Evolutionary conservation across 2,329 filamentous ascomycete genomes (phyloP).

Genomic region (Cladosporium sp.): DNA sequence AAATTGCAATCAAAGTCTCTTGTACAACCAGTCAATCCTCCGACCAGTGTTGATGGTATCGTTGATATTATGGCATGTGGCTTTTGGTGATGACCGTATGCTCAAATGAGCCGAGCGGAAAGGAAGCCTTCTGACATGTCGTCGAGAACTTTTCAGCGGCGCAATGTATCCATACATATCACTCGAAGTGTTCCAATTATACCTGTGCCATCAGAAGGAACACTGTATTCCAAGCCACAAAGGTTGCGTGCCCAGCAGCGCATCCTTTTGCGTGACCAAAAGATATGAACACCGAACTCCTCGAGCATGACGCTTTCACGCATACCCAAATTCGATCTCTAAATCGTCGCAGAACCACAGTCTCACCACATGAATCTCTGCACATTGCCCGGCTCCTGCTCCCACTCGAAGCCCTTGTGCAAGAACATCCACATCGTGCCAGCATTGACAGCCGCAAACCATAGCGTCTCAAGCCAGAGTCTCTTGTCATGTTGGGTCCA

Average conservation of each 20-base stretch:
- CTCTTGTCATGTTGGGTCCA: conserved; percentile 40
- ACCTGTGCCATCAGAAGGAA: not conserved
- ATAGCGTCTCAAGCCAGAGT: conserved; percentile 64
- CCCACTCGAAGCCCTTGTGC: conserved; percentile 67
- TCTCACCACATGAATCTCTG: conserved; percentile 83
- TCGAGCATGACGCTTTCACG: not conserved
- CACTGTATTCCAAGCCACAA: not conserved
- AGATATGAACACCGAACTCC: not conserved
- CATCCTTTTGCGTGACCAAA: not conserved
- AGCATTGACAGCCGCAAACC: conserved; percentile 66
- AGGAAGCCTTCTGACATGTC: not conserved
- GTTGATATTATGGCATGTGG: not conserved
- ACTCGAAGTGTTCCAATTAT: not conserved
- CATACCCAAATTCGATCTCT: not conserved
- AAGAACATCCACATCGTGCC: conserved; percentile 73
- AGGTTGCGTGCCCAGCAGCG: not conserved
- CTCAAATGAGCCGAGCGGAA: not conserved
- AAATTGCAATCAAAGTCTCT: not conserved
- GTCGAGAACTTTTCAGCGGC: not conserved
- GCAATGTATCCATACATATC: not conserved
- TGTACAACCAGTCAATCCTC: not conserved
- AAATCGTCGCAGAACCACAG: not conserved
- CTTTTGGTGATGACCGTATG: not conserved
- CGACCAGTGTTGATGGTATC: too few species aligned
- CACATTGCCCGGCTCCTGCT: conserved; percentile 56